Percentiles rank a stretch among this genome's conserved stretches.
phyloP scores from a whole-genome alignment of 2,329 filamentous ascomycete genomes.

The Hirsutella thompsonii region DNA sequence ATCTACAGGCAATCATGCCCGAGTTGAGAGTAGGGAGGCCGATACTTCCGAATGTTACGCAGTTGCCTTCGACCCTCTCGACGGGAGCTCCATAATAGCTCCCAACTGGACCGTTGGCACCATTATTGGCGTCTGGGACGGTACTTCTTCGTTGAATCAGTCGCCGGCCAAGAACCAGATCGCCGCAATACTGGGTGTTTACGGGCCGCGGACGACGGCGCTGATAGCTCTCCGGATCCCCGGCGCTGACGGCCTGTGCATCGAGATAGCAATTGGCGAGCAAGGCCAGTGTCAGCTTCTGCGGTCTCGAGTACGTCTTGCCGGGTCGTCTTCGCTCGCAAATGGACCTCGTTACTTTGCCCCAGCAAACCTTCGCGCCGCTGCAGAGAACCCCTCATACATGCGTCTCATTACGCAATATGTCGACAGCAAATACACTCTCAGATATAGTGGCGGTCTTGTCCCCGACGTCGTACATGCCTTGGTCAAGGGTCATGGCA shows the following conservation, averaged over 20 bases:
- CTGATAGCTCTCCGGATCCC: constrained; percentile 39
- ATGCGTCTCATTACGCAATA: constrained; percentile 33
- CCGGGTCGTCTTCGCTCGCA: constrained; percentile 24
- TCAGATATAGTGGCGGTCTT: constrained; percentile 47
- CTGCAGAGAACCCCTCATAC: constrained; percentile 37
- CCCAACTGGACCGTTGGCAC: constrained; percentile 46
- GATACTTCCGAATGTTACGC: constrained; percentile 34
- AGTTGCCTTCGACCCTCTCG: constrained; percentile 49
- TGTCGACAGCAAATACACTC: constrained; percentile 40
- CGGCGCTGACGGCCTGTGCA: constrained; percentile 23
- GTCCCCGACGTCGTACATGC: constrained; percentile 49
- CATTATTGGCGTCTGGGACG: constrained; percentile 48
- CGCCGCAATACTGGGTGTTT: constrained; percentile 37
- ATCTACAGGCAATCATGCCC: constrained; percentile 9
- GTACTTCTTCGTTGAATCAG: constrained; percentile 28
- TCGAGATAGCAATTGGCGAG: constrained; percentile 35
- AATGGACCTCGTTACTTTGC: constrained; percentile 42
- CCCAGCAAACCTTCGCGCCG: constrained; percentile 46
- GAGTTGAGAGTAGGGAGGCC: background rate
- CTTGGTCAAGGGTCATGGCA: constrained; percentile 46
- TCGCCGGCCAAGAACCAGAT: constrained; percentile 27
- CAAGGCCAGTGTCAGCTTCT: constrained; percentile 23
- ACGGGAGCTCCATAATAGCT: constrained; percentile 48
- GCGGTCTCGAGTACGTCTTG: constrained; percentile 24
- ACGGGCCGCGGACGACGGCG: constrained; percentile 41